Evolutionary conservation across 805 yeast species (phyloP).

Genomic region (Cyberlindnera bimundalis): DNA sequence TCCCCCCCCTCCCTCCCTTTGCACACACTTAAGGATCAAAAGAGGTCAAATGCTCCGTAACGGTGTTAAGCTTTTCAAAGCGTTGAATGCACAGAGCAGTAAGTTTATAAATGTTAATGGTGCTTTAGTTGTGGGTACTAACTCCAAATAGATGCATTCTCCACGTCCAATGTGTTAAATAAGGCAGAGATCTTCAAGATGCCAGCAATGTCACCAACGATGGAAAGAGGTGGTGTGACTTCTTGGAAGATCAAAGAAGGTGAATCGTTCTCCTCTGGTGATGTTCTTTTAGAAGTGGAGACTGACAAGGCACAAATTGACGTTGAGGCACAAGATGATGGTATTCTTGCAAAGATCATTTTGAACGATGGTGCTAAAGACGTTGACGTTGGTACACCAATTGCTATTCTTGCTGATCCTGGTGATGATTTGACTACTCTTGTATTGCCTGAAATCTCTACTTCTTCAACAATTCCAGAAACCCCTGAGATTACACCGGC

Average conservation of each 20-base stretch:
- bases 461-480: not conserved
- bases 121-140: not conserved
- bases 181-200: slow-evolving; percentile 57
- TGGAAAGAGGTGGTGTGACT: slow-evolving; percentile 93
- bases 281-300: slow-evolving; percentile 76
- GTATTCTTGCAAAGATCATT: slow-evolving; percentile 74
- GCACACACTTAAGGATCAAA: too few relatives aligned
- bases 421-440: slow-evolving; percentile 75
- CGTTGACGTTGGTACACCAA: slow-evolving; percentile 81
- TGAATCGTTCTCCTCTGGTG: slow-evolving; percentile 76
- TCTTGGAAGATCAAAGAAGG: slow-evolving; percentile 84
- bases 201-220: slow-evolving; percentile 99
- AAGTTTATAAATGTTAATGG: too few relatives aligned
- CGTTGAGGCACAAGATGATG: slow-evolving; percentile 91
- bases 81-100: slow-evolving; percentile 6
- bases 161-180: slow-evolving; percentile 20
- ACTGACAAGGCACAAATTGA: slow-evolving; percentile 83
- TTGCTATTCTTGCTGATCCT: slow-evolving; percentile 84
- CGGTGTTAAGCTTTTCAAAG: slow-evolving; percentile 1
- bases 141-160: slow-evolving; percentile 16
- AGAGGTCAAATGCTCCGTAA: slow-evolving; percentile 13
- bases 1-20: not conserved
- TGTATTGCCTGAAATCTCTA: slow-evolving; percentile 47
- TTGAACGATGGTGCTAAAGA: slow-evolving; percentile 70
- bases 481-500: slow-evolving; percentile 2